These are phyloP conservation scores for Ulota crispa DNA, from an alignment of 225 moss, liverwort and hornwort species.

Conservation along the genomic window DNA sequence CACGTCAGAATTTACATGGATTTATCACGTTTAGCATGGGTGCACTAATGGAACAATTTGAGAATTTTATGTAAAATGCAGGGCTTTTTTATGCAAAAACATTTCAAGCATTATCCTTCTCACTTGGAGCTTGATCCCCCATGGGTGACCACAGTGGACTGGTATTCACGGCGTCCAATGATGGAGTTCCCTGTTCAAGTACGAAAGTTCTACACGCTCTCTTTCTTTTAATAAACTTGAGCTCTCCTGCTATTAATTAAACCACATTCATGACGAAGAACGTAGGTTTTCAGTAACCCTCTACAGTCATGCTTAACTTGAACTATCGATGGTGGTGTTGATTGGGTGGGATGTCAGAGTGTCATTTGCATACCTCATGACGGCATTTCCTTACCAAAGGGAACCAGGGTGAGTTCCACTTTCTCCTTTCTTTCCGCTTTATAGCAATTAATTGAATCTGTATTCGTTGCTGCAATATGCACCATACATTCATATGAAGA, in stretches of 20 bases:
- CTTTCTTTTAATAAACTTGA: not conserved
- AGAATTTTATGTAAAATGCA: slow-evolving; percentile 6
- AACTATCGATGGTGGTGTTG: slow-evolving; percentile 2
- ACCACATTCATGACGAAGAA: not conserved
- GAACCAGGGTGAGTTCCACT: slow-evolving; percentile 37
- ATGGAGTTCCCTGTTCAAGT: slow-evolving; percentile 91
- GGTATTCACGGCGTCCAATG: slow-evolving; percentile 65
- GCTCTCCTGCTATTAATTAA: not conserved
- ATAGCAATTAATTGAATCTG: not conserved
- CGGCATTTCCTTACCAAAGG: slow-evolving; percentile 47
- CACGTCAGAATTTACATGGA: not conserved
- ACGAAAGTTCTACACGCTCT: not conserved
- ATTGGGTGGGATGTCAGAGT: slow-evolving; percentile 47
- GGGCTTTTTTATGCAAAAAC: slow-evolving; percentile 76
- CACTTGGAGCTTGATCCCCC: slow-evolving; percentile 38
- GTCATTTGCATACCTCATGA: slow-evolving; percentile 65
- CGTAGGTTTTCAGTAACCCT: not conserved
- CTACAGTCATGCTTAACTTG: not conserved
- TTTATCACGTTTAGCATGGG: not conserved
- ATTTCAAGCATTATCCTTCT: slow-evolving; percentile 78
- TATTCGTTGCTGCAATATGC: not conserved
- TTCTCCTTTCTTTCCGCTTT: not conserved
- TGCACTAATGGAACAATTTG: not conserved
- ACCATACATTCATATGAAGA: not conserved
- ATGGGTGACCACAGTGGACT: slow-evolving; percentile 39